Conservation (phyloP, 306 rosid genomes). For the Cyamopsis tetragonoloba region DNA sequence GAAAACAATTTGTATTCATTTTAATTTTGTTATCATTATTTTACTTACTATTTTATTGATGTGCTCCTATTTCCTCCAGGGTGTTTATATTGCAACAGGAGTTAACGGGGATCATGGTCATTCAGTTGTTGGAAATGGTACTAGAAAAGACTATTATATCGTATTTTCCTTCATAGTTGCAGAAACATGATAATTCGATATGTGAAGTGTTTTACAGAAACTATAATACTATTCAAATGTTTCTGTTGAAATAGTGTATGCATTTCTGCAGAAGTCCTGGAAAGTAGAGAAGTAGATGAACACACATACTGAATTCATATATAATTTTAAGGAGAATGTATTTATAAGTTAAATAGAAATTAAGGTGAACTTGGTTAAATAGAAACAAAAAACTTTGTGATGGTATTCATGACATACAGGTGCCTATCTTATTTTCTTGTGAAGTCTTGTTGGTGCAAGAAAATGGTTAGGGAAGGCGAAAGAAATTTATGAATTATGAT, state of each 20-base stretch:
- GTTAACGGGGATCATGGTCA: constrained; percentile 42
- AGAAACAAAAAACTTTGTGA: background rate
- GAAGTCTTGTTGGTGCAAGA: background rate
- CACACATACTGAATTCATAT: background rate
- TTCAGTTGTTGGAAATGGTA: constrained; percentile 54
- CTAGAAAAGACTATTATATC: background rate
- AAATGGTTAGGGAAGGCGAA: background rate
- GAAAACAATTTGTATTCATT: background rate
- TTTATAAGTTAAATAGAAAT: background rate
- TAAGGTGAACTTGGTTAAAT: background rate
- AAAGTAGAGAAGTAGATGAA: background rate
- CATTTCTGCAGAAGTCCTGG: background rate
- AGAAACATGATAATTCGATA: background rate
- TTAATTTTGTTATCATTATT: background rate
- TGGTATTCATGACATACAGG: background rate
- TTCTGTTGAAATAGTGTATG: background rate
- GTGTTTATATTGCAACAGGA: constrained; percentile 37
- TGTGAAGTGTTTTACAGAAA: background rate
- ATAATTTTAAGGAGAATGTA: background rate
- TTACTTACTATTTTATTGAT: background rate
- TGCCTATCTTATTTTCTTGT: background rate
- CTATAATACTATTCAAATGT: background rate
- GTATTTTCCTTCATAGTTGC: background rate
- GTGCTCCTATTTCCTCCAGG: constrained; percentile 36
- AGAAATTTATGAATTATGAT: background rate